phyloP scores from a whole-genome alignment of 306 rosid species.

The Cucumis cinereus region DNA sequence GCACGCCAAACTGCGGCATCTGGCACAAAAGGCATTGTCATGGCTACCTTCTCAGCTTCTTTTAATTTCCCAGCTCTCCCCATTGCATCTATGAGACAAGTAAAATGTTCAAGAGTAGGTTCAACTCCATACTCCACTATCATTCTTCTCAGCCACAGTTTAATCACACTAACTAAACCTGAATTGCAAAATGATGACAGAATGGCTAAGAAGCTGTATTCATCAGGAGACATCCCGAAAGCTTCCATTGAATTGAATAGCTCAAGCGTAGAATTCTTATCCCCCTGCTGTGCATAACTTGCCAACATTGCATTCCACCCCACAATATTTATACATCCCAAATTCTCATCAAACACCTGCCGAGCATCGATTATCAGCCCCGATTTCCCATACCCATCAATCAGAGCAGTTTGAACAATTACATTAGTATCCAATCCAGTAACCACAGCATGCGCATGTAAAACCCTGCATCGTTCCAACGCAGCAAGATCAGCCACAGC shows the following conservation, averaged over 20 bases:
- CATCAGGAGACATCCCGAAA: constrained; percentile 45
- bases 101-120: constrained; percentile 69
- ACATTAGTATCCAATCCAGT: constrained; percentile 35
- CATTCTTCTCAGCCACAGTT: constrained; percentile 62
- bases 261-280: constrained; percentile 23
- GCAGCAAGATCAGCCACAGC: constrained; percentile 64
- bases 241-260: constrained; percentile 38
- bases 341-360: constrained; percentile 42
- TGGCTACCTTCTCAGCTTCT: constrained; percentile 50
- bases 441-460: constrained; percentile 47
- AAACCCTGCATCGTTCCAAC: constrained; percentile 58
- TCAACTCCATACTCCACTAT: constrained; percentile 37
- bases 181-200: constrained; percentile 45
- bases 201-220: constrained; percentile 61
- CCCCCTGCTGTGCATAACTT: constrained; percentile 73
- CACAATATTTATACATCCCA: constrained; percentile 31
- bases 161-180: constrained; percentile 39
- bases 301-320: constrained; percentile 88
- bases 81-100: constrained; percentile 72
- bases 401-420: constrained; percentile 45
- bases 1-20: constrained; percentile 94
- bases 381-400: constrained; percentile 72
- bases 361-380: constrained; percentile 64
- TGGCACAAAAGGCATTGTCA: constrained; percentile 52
- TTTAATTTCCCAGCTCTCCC: constrained; percentile 58